Percentiles rank a stretch among this genome's conserved stretches.
Evolutionary conservation across 495 filamentous ascomycete genomes (phyloP).

Genomic region (Hypoxylon rickii): DNA sequence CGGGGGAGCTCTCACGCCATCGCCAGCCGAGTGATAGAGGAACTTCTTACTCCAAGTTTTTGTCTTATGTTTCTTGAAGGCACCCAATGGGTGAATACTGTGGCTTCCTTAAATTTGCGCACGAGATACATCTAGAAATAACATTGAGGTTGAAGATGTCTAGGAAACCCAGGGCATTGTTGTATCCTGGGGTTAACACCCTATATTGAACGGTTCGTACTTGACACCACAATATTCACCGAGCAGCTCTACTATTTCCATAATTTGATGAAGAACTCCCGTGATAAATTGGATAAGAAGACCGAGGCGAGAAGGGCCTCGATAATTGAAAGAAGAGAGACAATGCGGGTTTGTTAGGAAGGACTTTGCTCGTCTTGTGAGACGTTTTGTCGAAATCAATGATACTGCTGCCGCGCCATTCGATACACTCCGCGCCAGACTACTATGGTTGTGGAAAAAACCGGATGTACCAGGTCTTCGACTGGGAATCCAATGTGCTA

Average conservation of each 20-base stretch:
- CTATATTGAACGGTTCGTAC: slow-evolving; percentile 23
- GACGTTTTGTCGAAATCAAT: slow-evolving; percentile 17
- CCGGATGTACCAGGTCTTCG: slow-evolving; percentile 24
- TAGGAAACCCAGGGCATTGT: not conserved
- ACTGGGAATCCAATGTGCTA: slow-evolving; percentile 21
- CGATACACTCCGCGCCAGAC: slow-evolving; percentile 10
- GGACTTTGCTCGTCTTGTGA: slow-evolving; percentile 18
- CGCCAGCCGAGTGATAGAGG: slow-evolving; percentile 14
- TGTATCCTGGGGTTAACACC: no score
- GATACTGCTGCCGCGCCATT: slow-evolving; percentile 1
- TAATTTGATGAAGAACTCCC: slow-evolving; percentile 1
- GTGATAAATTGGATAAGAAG: no score
- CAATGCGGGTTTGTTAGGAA: slow-evolving; percentile 23
- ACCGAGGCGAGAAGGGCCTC: no score
- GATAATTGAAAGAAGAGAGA: slow-evolving; percentile 7
- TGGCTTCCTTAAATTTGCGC: not conserved
- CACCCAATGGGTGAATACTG: slow-evolving; percentile 1
- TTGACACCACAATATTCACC: slow-evolving; percentile 21
- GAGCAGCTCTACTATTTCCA: slow-evolving; percentile 11
- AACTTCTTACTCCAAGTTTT: slow-evolving; percentile 11
- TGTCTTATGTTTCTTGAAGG: slow-evolving; percentile 1
- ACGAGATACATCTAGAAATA: not conserved
- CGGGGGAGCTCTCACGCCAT: slow-evolving; percentile 23
- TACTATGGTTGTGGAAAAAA: slow-evolving; percentile 26
- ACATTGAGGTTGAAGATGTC: slow-evolving; percentile 2